Evolutionary conservation across 2,329 filamentous ascomycete species (phyloP).

Genomic region (Cladosporium oxysporum): DNA sequence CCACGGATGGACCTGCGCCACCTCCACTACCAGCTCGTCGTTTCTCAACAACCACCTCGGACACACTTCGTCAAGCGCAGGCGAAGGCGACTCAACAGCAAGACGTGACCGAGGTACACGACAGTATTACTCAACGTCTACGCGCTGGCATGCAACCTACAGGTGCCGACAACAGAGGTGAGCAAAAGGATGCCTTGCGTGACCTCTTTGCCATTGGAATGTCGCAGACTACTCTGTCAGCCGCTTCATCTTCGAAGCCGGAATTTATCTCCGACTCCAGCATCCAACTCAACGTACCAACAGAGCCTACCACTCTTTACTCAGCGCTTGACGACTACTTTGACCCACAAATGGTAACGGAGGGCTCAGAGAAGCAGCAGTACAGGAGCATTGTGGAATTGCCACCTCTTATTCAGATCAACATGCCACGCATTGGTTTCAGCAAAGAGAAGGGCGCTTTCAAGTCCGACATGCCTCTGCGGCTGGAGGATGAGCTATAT

Average conservation of each 20-base stretch:
- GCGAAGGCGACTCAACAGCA: constrained; percentile 69
- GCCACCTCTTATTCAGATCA: constrained; percentile 86
- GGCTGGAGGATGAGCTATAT: constrained; percentile 78
- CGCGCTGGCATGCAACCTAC: constrained; percentile 79
- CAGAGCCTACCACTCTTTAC: constrained; percentile 69
- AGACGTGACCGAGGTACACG: constrained; percentile 94
- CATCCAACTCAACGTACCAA: constrained; percentile 63
- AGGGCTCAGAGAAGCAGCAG: constrained; percentile 51
- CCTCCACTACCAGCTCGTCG: constrained; percentile 59
- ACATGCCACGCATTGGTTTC: constrained; percentile 79
- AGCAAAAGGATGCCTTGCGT: constrained; percentile 68
- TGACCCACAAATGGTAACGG: constrained; percentile 72
- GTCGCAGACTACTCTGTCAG: constrained; percentile 14
- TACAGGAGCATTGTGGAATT: constrained; percentile 64
- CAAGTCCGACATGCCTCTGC: constrained; percentile 77
- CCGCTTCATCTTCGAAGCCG: constrained; percentile 17
- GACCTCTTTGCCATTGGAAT: constrained; percentile 33
- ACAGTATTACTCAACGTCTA: constrained; percentile 86
- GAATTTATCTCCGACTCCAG: constrained; percentile 50
- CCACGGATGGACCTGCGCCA: constrained; percentile 30
- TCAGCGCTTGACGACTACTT: constrained; percentile 83
- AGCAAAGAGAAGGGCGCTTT: constrained; percentile 61
- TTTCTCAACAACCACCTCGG: constrained; percentile 28
- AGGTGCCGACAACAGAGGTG: constrained; percentile 65
- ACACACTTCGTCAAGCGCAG: constrained; percentile 53